These are phyloP conservation scores for Nepenthes gracilis DNA, from an alignment of 148 eudicot species.

Conservation along the genomic window DNA sequence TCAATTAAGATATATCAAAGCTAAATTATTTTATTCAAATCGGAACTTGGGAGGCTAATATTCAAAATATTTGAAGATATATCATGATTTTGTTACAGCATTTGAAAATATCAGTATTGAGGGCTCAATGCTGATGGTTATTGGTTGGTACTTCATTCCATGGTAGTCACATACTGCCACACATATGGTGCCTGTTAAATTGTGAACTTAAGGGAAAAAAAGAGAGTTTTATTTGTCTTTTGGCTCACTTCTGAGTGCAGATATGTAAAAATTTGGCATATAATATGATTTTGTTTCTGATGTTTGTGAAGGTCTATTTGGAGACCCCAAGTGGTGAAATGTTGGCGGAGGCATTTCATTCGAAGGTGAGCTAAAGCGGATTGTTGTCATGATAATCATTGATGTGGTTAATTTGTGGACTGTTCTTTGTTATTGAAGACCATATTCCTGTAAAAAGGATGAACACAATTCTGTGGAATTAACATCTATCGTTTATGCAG, in stretches of 20 bases:
- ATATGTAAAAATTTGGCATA: neutral
- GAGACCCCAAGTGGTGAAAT: slow-evolving; percentile 68
- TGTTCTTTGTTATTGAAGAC: neutral
- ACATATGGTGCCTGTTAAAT: too few relatives aligned
- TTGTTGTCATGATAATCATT: neutral
- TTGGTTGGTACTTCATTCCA: too few relatives aligned
- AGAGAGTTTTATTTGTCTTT: neutral
- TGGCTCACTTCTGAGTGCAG: neutral
- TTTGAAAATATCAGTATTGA: too few relatives aligned
- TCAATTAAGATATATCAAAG: too few relatives aligned
- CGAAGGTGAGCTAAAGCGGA: slow-evolving; percentile 43
- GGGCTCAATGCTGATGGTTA: too few relatives aligned
- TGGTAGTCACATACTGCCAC: too few relatives aligned
- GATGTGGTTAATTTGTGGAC: neutral
- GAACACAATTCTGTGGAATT: neutral
- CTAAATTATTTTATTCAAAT: too few relatives aligned
- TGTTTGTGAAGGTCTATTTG: slow-evolving; percentile 68
- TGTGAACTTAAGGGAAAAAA: too few relatives aligned
- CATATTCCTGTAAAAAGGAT: neutral
- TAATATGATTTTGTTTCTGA: slow-evolving; percentile 4
- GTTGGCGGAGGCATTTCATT: slow-evolving; percentile 61
- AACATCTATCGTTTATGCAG: slow-evolving; percentile 23
- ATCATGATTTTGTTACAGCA: too few relatives aligned
- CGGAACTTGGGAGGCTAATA: too few relatives aligned
- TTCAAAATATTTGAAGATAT: too few relatives aligned